Evolutionary conservation across 1,139 yeast genomes (phyloP).

Genomic region (Geotrichum australiense): DNA sequence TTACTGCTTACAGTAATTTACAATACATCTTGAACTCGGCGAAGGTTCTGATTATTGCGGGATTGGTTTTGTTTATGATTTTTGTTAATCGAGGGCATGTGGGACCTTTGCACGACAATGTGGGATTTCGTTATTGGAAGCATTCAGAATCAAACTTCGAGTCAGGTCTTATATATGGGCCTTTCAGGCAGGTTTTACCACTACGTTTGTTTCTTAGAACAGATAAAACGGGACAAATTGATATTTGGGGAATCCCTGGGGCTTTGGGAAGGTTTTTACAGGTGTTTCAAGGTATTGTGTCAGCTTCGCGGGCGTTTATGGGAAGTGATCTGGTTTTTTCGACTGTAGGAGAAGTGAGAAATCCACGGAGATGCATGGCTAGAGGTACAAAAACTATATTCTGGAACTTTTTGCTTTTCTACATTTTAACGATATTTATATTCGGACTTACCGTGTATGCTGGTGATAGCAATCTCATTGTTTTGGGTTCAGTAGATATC

Average conservation of each 20-base stretch:
- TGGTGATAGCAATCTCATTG: conserved; percentile 54
- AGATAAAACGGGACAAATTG: conserved; percentile 43
- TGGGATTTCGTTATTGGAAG: conserved; percentile 69
- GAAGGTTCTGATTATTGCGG: conserved; percentile 49
- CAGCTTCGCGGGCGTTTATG: conserved; percentile 65
- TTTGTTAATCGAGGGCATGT: conserved; percentile 50
- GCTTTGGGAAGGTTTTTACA: conserved; percentile 58
- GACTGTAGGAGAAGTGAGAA: conserved; percentile 80
- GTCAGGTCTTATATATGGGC: conserved; percentile 53
- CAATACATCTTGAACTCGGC: conserved; percentile 59
- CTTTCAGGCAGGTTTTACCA: conserved; percentile 62
- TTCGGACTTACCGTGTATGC: conserved; percentile 66
- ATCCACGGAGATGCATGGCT: conserved; percentile 73
- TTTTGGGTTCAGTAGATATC: conserved; percentile 8
- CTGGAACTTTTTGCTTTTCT: conserved; percentile 62
- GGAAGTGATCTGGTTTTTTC: conserved; percentile 80
- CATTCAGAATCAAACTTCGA: conserved; percentile 44
- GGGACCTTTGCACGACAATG: conserved; percentile 31
- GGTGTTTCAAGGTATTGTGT: conserved; percentile 53
- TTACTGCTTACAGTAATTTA: conserved; percentile 66
- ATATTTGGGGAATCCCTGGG: conserved; percentile 50
- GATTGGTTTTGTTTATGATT: conserved; percentile 58
- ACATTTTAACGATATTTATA: conserved; percentile 61
- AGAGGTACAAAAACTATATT: conserved; percentile 70
- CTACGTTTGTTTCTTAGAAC: conserved; percentile 27